A percentile compares a stretch with the other conserved stretches of the same genome.
Evolutionary conservation across 73 alveolate genomes (phyloP).

Genomic region (Paramecium pentaurelia): DNA sequence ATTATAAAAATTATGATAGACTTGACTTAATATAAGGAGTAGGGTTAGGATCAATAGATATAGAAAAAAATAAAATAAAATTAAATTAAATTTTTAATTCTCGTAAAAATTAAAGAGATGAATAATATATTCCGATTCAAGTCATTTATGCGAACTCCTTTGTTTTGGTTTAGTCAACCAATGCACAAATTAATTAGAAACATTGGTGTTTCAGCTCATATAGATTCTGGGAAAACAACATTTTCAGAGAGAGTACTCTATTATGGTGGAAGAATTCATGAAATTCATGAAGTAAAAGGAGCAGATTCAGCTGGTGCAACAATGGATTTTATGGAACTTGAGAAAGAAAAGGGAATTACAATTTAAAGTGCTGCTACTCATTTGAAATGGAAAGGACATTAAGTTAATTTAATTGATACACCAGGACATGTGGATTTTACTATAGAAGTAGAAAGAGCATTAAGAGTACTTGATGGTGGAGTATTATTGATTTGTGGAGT

Average conservation of each 20-base stretch:
- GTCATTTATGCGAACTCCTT: not conserved
- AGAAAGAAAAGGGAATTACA: conserved; percentile 96
- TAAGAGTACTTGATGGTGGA: conserved; percentile 96
- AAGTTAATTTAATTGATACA: conserved; percentile 92
- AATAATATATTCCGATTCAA: conserved; percentile 6
- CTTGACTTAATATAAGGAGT: not conserved
- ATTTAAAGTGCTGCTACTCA: conserved; percentile 96
- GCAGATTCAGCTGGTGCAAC: conserved; percentile 96
- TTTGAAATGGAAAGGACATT: conserved; percentile 85
- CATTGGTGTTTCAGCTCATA: conserved; percentile 95
- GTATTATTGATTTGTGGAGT: conserved; percentile 92
- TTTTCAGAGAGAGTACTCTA: conserved; percentile 92
- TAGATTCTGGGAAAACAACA: conserved; percentile 96
- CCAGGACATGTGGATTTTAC: conserved; percentile 99
- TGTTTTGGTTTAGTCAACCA: conserved; percentile 45
- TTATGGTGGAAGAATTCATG: conserved; percentile 90
- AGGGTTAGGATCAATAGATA: not conserved
- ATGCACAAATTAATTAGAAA: conserved; percentile 55
- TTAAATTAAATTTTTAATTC: not conserved
- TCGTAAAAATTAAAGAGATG: conserved; percentile 14
- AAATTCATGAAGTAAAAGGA: conserved; percentile 95
- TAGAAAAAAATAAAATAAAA: not conserved
- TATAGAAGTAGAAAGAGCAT: conserved; percentile 97
- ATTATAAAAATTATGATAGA: not conserved
- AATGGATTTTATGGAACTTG: conserved; percentile 98